A percentile compares a stretch with the other conserved stretches of the same genome.
phyloP scores from a whole-genome alignment of 108 stramenopile species.

The Skeletonema grethae region DNA sequence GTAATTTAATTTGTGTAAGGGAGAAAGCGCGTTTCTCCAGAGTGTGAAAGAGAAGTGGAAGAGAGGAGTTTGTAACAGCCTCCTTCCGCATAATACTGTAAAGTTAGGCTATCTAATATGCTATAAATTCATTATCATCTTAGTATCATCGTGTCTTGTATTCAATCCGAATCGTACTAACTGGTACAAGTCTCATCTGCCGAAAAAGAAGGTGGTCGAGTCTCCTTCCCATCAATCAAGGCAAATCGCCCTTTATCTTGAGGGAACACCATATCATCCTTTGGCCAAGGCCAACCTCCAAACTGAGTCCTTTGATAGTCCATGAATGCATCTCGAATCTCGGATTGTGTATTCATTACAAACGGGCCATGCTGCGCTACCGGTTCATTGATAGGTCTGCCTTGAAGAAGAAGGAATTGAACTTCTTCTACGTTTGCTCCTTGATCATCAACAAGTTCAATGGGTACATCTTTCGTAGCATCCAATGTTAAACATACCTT shows the following conservation, averaged over 20 bases:
- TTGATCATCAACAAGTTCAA: constrained; percentile 48
- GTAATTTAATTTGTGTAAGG: background rate
- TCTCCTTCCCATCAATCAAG: constrained; percentile 56
- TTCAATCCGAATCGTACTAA: background rate
- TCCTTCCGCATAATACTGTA: too few relatives aligned
- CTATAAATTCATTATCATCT: background rate
- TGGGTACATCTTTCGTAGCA: constrained; percentile 39
- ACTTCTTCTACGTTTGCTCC: constrained; percentile 38
- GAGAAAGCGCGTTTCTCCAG: background rate
- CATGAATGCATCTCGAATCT: constrained; percentile 74
- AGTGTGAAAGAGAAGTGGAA: background rate
- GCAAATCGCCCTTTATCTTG: constrained; percentile 69
- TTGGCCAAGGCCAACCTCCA: constrained; percentile 80
- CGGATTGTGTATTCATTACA: constrained; percentile 87
- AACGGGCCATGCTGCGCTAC: constrained; percentile 89
- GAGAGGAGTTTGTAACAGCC: background rate
- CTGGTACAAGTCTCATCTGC: background rate
- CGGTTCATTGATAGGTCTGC: constrained; percentile 77
- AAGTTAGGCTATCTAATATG: background rate
- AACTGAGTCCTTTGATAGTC: constrained; percentile 82
- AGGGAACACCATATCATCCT: constrained; percentile 71
- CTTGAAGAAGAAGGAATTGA: constrained; percentile 69
- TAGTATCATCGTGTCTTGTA: background rate
- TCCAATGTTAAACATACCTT: constrained; percentile 51
- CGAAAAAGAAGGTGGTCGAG: constrained; percentile 2